Base-by-base conservation (phyloP, 2,329 filamentous ascomycete genomes). In the Rhinocladiella mackenziei region DNA sequence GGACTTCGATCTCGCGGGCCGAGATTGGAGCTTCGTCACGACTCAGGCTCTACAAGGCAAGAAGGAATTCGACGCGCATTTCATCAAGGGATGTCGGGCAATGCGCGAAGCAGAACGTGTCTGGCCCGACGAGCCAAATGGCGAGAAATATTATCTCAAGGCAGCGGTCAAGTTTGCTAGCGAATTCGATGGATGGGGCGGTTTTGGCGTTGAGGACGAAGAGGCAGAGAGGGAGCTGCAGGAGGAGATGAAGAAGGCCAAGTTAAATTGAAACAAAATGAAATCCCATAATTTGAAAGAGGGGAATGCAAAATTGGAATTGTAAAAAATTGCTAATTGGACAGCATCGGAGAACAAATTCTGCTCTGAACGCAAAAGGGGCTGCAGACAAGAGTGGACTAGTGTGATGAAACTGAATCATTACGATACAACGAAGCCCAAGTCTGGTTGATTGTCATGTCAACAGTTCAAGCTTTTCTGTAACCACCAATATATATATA, bases 1-100 rank as follows among this genome's bases (percentile, higher is more conserved):
- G 4, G 62, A 72, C 0, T 72, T 74, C 30, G 78, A 87, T 32
- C 57, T 80, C n/a, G 73, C 77, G 28, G 77, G 72, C 1, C 80
- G 81, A 57, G 74, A 78, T 37, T 98, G 92, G 92, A 76, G 78
- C 4, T 86, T 85, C 64, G 83, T 91, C 4, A 75, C 82, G 39
- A 69, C 84, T 39, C 77, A 80, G 65, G 87, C 85, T 2, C 60
- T 95, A 13, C 79, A 77, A 40, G 83, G 83, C 7, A 64, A 76
- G 39, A 80, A 81, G 67, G 72, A 78, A 7, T 79, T 76, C 1
- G 88, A 97, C 66, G 77, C 86, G 13, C 86, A 94, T 65, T 96
- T 81, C 60, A 81, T 97, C 22, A 94, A 96, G 82, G 84, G 76
- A 11, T 69, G 89, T 39, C 77, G 87, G 31, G 80, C 86, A 2